Evolutionary conservation across 1,139 yeast species (phyloP), one percentile per base, ranked within the genome.

Genomic region (Saccharomycopsis hybrid): DNA sequence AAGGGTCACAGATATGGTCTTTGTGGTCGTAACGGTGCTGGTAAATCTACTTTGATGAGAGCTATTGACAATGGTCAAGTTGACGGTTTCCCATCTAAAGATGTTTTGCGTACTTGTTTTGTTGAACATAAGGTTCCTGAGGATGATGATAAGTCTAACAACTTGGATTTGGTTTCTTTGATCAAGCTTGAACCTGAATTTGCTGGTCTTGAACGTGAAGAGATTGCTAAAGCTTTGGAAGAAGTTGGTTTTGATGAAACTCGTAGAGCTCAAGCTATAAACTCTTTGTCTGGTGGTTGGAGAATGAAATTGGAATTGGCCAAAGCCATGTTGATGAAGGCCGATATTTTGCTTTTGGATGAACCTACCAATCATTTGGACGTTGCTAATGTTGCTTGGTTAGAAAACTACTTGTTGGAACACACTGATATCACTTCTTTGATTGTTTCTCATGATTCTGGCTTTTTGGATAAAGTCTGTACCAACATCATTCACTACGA

Each of bases 331-430:
- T 75, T 92, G 62, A 87, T 89, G 90, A 88, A 85, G 70, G 98
- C 98, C 36, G 98, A 92, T 69, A 90, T 92, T 49, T 77, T 92
- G 60, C 73, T 92, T 61, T 77, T 92, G 65, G 98, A 92, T 70
- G 98, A 92, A 80, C 98, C 98, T 68, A 92, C 98, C 58, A 92
- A 92, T 74, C 98, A 92, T 72, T 82, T 92, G 78, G 98, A 92
- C 73, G 96, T 88, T 52, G 75, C 78, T 48, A 92, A 92, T 63
- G 98, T 92, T 52, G 81, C 85, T 64, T 92, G 98, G 98, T 74
- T 92, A 59, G 82, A 88, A 69, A 89, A 90, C 57, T 92, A 92
- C 65, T 76, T 92, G 63, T 73, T 81, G 44, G 80, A 76, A 55
- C 87, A 90, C 68, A 78, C 86, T 38, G 85, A 89, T 52, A 90